Percentiles rank a stretch among this genome's conserved stretches.
phyloP scores from a whole-genome alignment of 2,329 filamentous ascomycete genomes.

The Botryotinia calthae region DNA sequence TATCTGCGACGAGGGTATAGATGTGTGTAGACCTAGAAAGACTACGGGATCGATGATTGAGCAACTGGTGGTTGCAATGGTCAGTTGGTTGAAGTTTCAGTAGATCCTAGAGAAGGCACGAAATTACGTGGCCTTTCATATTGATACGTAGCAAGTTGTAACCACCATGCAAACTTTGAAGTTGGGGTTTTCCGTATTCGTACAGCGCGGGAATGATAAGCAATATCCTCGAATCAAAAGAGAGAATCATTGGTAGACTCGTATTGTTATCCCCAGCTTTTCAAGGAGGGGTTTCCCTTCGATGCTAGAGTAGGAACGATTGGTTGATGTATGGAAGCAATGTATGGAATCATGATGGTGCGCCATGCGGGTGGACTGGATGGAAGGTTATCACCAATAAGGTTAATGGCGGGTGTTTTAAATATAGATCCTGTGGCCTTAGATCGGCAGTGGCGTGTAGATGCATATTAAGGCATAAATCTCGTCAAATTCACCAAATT shows the following conservation, averaged over 20 bases:
- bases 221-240: not conserved
- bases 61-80: not conserved
- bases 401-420: not conserved
- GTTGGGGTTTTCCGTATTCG: not conserved
- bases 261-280: not conserved
- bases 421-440: slow-evolving; percentile 2
- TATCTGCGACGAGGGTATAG: not conserved
- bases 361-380: not conserved
- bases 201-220: not conserved
- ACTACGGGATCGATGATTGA: not conserved
- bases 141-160: not conserved
- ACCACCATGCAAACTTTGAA: not conserved
- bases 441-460: not conserved
- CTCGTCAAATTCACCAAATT: too few species aligned
- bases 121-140: not conserved
- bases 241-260: not conserved
- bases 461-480: not conserved
- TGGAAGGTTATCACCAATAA: not conserved
- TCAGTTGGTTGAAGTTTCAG: not conserved
- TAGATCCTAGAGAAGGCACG: not conserved
- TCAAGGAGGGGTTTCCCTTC: not conserved
- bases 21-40: not conserved
- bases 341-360: not conserved
- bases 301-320: not conserved
- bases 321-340: not conserved